phyloP scores from a whole-genome alignment of 164 flowering plant species.

The Vitis labrusca region DNA sequence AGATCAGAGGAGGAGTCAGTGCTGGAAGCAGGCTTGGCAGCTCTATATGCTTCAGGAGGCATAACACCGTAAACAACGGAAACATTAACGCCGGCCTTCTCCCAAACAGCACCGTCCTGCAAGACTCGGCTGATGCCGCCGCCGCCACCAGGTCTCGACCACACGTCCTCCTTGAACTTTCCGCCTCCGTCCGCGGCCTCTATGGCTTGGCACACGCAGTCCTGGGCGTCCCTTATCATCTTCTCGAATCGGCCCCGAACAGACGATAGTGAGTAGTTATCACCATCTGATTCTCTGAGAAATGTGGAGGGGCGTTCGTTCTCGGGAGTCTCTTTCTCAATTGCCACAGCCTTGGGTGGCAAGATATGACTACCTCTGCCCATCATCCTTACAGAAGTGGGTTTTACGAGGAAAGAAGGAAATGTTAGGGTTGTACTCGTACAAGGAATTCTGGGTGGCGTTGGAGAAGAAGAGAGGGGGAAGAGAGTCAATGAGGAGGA shows the following conservation, averaged over 20 bases:
- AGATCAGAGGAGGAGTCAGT: neutral
- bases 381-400: neutral
- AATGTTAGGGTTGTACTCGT: slow-evolving; percentile 3
- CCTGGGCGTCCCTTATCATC: slow-evolving; percentile 93
- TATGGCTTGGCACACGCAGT: slow-evolving; percentile 68
- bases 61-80: slow-evolving; percentile 94
- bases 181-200: slow-evolving; percentile 74
- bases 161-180: slow-evolving; percentile 86
- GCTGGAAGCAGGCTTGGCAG: slow-evolving; percentile 56
- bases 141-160: slow-evolving; percentile 97
- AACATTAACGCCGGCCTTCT: slow-evolving; percentile 96
- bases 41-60: slow-evolving; percentile 98
- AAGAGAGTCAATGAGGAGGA: slow-evolving; percentile 11
- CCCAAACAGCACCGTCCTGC: slow-evolving; percentile 88
- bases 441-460: neutral
- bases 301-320: slow-evolving; percentile 70
- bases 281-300: slow-evolving; percentile 55
- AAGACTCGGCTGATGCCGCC: slow-evolving; percentile 93
- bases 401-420: slow-evolving; percentile 8
- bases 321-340: slow-evolving; percentile 80
- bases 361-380: neutral
- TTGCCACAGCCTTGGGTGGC: slow-evolving; percentile 35
- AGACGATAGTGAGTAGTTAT: slow-evolving; percentile 20
- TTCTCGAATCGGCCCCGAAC: slow-evolving; percentile 79
- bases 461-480: slow-evolving; percentile 12